Base-by-base conservation (phyloP, 257 asterid species). In the Coffea eugenioides region DNA sequence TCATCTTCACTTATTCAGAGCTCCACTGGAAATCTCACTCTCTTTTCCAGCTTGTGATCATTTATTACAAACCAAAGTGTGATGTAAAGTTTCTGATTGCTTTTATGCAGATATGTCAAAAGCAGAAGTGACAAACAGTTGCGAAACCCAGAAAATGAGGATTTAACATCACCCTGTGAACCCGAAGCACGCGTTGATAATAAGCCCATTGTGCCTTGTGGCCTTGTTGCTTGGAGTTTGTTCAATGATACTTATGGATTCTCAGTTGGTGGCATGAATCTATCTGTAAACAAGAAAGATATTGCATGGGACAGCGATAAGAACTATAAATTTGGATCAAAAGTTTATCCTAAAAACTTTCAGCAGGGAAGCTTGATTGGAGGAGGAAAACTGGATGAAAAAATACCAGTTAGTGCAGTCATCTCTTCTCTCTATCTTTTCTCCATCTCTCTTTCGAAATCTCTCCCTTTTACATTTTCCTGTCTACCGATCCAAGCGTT, bases 151-250 rank as follows among this genome's bases (percentile, higher is more conserved):
- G 69, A 84, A 23, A 41, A 73, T 0, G 92, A 82, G 79, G 39
- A 46, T 1, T 75, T 71, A 10, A 79, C 90, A 14, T 81, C 73
- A 57, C 31, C 84, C 4, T 94, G 97, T 62, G 93, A 87, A n/a
- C 97, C 98, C 9, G 97, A 94, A 66, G 71, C 23, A 9, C 69
- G 36, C 27, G 43, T 48, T 31, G 79, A 86, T 0, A 52, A 69
- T n/a, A 66, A 74, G 77, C 90, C 96, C 0, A 90, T 94, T 46
- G 92, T 94, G 61, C 98, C 98, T 1, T 94, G 97, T 82, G 98
- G 98, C 21, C 94, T 94, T 31, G 85, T 94, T 6, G 98, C 98
- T 49, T 94, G 98, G 98, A 94, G 97, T 79, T 84, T 94, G 59
- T 94, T 93, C 85, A 94, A 94, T 15, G 98, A 94, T 73, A 89